Evolutionary conservation across 257 asterid species (phyloP).

Genomic region (Salvia hispanica): DNA sequence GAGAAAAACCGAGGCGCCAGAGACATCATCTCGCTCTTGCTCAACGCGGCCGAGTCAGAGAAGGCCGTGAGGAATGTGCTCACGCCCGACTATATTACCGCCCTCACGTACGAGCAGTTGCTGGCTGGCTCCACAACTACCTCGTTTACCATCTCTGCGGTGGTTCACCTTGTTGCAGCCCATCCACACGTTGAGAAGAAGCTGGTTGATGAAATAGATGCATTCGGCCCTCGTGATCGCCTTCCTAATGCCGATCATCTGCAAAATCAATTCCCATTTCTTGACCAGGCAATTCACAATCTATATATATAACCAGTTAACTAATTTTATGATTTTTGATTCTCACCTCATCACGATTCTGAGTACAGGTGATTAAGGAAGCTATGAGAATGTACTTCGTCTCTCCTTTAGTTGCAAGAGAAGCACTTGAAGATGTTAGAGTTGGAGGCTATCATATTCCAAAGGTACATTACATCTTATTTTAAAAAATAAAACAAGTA

Average conservation of each 20-base stretch:
- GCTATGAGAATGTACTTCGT: slow-evolving; percentile 83
- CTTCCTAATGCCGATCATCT: slow-evolving; percentile 73
- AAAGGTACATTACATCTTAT: slow-evolving; percentile 43
- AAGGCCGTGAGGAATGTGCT: slow-evolving; percentile 51
- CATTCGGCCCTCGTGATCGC: slow-evolving; percentile 59
- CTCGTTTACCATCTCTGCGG: slow-evolving; percentile 73
- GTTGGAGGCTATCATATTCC: slow-evolving; percentile 89
- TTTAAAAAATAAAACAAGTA: too few relatives aligned
- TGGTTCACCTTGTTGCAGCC: slow-evolving; percentile 67
- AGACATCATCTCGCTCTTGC: slow-evolving; percentile 73
- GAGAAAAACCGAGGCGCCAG: slow-evolving; percentile 48
- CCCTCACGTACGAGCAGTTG: slow-evolving; percentile 85
- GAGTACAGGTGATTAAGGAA: slow-evolving; percentile 81
- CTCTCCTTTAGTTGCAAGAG: slow-evolving; percentile 93
- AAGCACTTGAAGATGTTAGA: slow-evolving; percentile 67
- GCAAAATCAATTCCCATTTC: slow-evolving; percentile 64
- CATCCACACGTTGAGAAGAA: slow-evolving; percentile 71
- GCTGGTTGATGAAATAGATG: slow-evolving; percentile 72
- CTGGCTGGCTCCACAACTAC: slow-evolving; percentile 90
- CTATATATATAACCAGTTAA: too few relatives aligned
- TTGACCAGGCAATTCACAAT: slow-evolving; percentile 58
- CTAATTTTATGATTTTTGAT: too few relatives aligned
- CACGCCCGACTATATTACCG: slow-evolving; percentile 77
- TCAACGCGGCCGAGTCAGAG: slow-evolving; percentile 65
- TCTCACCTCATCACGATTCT: not conserved